Conservation (phyloP, 768 basidiomycete genomes). For the Daedaleopsis sinensis region DNA sequence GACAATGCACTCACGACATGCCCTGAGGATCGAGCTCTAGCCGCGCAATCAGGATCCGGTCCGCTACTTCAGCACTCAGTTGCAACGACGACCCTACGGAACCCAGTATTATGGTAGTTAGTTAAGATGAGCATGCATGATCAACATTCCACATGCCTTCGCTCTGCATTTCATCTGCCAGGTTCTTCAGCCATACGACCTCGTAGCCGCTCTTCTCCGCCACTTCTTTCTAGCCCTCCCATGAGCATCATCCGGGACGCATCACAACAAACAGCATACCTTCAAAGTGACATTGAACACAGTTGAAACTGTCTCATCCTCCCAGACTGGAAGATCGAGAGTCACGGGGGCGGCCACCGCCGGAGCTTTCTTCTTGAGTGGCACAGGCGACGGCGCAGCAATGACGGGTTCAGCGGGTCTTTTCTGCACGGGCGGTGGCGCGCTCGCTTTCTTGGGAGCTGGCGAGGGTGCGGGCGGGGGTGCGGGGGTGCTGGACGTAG, state of each 20-base stretch:
- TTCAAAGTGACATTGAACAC: constrained; percentile 81
- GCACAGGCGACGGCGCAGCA: constrained; percentile 31
- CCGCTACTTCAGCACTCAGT: constrained; percentile 62
- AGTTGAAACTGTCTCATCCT: constrained; percentile 64
- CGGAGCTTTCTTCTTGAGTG: constrained; percentile 53
- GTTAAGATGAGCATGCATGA: rapidly evolving
- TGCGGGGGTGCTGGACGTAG: constrained; percentile 40
- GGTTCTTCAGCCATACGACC: constrained; percentile 80
- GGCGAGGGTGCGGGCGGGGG: constrained; percentile 36
- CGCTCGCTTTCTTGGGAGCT: constrained; percentile 34
- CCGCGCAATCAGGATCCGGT: constrained; percentile 81
- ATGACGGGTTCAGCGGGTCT: constrained; percentile 34
- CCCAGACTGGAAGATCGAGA: constrained; percentile 69
- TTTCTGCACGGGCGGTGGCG: constrained; percentile 26
- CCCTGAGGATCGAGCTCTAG: constrained; percentile 76
- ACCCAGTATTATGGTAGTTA: not conserved
- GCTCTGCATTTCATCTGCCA: constrained; percentile 66
- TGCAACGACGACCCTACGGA: constrained; percentile 36
- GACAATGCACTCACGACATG: constrained; percentile 59
- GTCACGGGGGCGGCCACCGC: constrained; percentile 34
- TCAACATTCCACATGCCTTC: constrained; percentile 41
- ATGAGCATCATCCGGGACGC: not conserved
- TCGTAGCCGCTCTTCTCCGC: constrained; percentile 67
- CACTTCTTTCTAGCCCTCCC: constrained; percentile 49
- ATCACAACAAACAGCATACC: constrained; percentile 48